Conservation (phyloP, 2,329 filamentous ascomycete genomes). For the Botryotinia narcissicola region DNA sequence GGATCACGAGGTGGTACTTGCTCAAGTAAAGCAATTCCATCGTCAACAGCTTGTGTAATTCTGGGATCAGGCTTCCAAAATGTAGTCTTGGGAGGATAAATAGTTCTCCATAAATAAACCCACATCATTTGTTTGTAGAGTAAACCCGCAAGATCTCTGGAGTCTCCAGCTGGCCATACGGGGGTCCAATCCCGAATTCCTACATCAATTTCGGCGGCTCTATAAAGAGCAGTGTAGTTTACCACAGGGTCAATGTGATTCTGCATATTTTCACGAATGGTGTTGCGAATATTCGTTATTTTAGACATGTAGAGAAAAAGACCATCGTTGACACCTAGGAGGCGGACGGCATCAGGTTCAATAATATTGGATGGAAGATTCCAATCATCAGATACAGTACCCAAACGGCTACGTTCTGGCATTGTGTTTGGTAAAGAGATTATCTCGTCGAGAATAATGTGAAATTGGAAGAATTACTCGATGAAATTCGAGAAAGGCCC, state of each 20-base stretch:
- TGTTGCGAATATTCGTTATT: constrained; percentile 74
- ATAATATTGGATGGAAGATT: constrained; percentile 31
- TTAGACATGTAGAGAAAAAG: constrained; percentile 75
- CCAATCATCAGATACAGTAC: constrained; percentile 30
- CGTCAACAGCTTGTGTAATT: constrained; percentile 55
- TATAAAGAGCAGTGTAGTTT: constrained; percentile 69
- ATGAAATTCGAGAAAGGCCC: constrained; percentile 70
- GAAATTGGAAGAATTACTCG: constrained; percentile 80
- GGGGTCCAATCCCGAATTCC: constrained; percentile 74
- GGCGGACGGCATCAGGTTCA: constrained; percentile 41
- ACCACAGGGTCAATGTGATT: constrained; percentile 63
- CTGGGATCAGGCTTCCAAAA: constrained; percentile 44
- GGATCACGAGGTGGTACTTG: constrained; percentile 57
- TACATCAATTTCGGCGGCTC: constrained; percentile 72
- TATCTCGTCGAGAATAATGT: constrained; percentile 65
- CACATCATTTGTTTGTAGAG: constrained; percentile 66
- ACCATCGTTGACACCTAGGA: constrained; percentile 80
- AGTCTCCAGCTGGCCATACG: constrained; percentile 55
- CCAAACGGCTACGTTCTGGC: constrained; percentile 36
- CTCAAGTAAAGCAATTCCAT: constrained; percentile 54
- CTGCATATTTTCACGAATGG: constrained; percentile 66
- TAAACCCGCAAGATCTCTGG: constrained; percentile 53
- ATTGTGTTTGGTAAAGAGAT: constrained; percentile 44
- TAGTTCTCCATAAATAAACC: constrained; percentile 61
- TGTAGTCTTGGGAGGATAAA: constrained; percentile 51